These are phyloP conservation scores for Russula olivacea DNA, from an alignment of 768 basidiomycete species.

Conservation along the genomic window DNA sequence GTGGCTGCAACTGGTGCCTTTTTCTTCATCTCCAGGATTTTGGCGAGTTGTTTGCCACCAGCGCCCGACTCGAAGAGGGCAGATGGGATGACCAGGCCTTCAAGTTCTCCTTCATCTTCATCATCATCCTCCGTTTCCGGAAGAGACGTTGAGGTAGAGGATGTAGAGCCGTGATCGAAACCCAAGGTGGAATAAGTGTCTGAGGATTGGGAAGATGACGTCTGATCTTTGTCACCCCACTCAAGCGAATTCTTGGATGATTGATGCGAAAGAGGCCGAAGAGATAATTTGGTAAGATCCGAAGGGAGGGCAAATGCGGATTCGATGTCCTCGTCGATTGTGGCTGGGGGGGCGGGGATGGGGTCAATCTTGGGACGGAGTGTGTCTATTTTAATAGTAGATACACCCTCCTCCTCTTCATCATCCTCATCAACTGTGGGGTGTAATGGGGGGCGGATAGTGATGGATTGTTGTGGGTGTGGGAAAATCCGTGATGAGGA, in stretches of 20 bases:
- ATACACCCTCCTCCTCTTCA: constrained; percentile 75
- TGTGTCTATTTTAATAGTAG: constrained; percentile 71
- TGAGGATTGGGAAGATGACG: constrained; percentile 80
- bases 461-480: constrained; percentile 42
- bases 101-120: constrained; percentile 64
- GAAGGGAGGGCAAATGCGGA: constrained; percentile 75
- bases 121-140: constrained; percentile 63
- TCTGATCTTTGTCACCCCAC: constrained; percentile 81
- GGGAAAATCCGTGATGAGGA: constrained; percentile 36
- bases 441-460: constrained; percentile 60
- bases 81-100: constrained; percentile 73
- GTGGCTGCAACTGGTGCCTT: constrained; percentile 50
- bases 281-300: constrained; percentile 75
- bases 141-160: constrained; percentile 64
- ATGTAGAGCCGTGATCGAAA: constrained; percentile 63
- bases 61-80: constrained; percentile 70
- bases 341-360: constrained; percentile 28
- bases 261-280: constrained; percentile 72
- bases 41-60: constrained; percentile 45
- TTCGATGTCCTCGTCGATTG: constrained; percentile 70
- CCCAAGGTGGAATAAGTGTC: constrained; percentile 79
- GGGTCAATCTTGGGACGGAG: constrained; percentile 32
- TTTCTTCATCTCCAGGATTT: constrained; percentile 51
- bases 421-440: constrained; percentile 47
- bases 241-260: constrained; percentile 80